Percentiles rank a stretch among this genome's conserved stretches.
Conservation (phyloP, 2,329 filamentous ascomycete species). For the Paracamarosporium sp. region DNA sequence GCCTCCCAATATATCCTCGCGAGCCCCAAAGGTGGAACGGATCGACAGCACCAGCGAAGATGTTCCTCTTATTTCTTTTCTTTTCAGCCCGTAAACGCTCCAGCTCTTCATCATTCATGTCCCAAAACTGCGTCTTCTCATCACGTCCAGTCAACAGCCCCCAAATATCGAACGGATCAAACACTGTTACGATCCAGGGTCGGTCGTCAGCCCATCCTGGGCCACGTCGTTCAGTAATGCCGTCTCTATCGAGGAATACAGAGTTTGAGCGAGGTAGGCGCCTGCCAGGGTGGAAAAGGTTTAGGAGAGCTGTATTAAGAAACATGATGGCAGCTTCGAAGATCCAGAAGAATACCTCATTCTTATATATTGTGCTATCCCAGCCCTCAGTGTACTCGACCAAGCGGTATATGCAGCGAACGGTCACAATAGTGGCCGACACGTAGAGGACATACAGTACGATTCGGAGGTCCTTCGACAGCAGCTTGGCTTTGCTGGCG, state of each 20-base stretch:
- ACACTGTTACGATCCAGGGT: slow-evolving; percentile 50
- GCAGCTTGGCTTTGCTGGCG: slow-evolving; percentile 46
- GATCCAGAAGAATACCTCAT: slow-evolving; percentile 62
- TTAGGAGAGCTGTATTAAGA: slow-evolving; percentile 58
- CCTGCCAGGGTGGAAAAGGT: slow-evolving; percentile 59
- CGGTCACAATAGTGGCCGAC: slow-evolving; percentile 55
- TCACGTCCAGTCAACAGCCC: slow-evolving; percentile 39
- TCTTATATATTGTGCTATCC: slow-evolving; percentile 44
- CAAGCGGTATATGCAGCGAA: slow-evolving; percentile 60
- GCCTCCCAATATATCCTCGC: slow-evolving; percentile 36
- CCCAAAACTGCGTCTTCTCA: slow-evolving; percentile 46
- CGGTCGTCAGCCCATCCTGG: slow-evolving; percentile 58
- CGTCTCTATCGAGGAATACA: slow-evolving; percentile 59
- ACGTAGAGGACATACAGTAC: slow-evolving; percentile 57
- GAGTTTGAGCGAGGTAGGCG: slow-evolving; percentile 58
- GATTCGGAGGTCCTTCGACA: slow-evolving; percentile 52
- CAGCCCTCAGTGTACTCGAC: slow-evolving; percentile 57
- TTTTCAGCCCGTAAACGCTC: slow-evolving; percentile 31
- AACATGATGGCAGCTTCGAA: slow-evolving; percentile 62
- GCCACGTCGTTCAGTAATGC: slow-evolving; percentile 58
- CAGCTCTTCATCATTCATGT: slow-evolving; percentile 43
- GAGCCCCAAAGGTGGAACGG: slow-evolving; percentile 39
- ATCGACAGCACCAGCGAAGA: slow-evolving; percentile 30
- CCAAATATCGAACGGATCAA: slow-evolving; percentile 46
- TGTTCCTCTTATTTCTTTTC: slow-evolving; percentile 31